A percentile compares a stretch with the other conserved stretches of the same genome.
phyloP scores from a whole-genome alignment of 208 protist species.

The Trypanosoma theileri region DNA sequence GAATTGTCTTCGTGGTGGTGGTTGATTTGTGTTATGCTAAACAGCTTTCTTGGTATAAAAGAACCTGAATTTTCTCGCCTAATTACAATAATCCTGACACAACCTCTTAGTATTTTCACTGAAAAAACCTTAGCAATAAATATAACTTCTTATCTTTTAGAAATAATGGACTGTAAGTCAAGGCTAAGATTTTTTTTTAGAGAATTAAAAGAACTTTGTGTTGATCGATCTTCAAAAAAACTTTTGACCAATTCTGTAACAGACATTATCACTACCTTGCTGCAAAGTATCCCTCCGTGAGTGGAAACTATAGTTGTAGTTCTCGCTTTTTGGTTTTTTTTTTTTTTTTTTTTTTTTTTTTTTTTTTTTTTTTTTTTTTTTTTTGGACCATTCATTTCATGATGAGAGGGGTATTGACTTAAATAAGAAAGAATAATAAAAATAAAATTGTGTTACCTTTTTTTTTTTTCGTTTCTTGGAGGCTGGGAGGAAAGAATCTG shows the following conservation, averaged over 20 bases:
- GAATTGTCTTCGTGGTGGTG: conserved; percentile 14
- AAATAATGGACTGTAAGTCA: background rate
- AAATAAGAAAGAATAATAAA: background rate
- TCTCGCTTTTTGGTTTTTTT: background rate
- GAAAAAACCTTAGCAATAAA: background rate
- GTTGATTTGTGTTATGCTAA: conserved; percentile 16
- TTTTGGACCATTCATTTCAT: background rate
- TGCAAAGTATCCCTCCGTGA: conserved; percentile 2
- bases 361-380: background rate
- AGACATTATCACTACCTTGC: conserved; percentile 1
- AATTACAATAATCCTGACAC: conserved; percentile 2
- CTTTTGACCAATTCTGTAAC: background rate
- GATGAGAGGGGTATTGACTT: background rate
- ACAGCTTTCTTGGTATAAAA: conserved; percentile 8
- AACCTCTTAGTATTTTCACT: background rate
- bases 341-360: background rate
- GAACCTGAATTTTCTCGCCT: background rate
- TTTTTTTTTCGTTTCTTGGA: background rate
- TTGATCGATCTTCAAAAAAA: background rate
- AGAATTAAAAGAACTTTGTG: conserved; percentile 7
- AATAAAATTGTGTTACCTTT: background rate
- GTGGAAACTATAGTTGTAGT: background rate
- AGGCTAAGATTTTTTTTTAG: conserved; percentile 1
- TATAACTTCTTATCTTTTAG: conserved; percentile 3
- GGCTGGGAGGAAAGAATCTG: no score